Evolutionary conservation across 257 asterid species (phyloP), one percentile per base, ranked within the genome.

Genomic region (Coffea eugenioides): DNA sequence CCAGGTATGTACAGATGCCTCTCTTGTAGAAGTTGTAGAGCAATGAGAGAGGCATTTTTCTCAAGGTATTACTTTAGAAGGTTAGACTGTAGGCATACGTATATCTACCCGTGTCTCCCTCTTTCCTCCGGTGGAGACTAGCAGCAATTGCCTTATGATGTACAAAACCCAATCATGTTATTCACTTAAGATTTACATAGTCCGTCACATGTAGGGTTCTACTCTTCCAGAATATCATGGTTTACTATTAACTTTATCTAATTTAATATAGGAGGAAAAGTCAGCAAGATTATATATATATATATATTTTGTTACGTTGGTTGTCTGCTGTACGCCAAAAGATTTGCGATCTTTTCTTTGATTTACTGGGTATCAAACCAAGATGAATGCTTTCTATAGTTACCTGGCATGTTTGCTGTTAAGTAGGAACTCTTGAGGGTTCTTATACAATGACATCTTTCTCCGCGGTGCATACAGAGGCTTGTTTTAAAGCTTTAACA

Each of bases 401-500:
- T 36, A 31, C 6, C 10, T 64, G 43, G 27, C 43, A 16, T 46
- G 16, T 34, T 11, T 27, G 48, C n/a, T 64, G 78, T 46, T 27
- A 8, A 61, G 41, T 27, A 34, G 43, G 70, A 74, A 23, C 43
- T 74, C 62, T 64, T 43, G 4, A 56, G 52, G 18, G 2, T 45
- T 59, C 41, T 25, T 11, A 8, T 57, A 14, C 25, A 4, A 21
- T 68, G 51, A 27, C 20, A 39, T 25, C 34, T 65, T 54, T 25
- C 48, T 74, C 39, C 51, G 36, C 52, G 25, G 31, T 39, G 72
- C 64, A 64, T 49, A 62, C 2, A 41, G 69, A 34, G 66, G 3
- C 62, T 39, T 71, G 49, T 70, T 56, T 41, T 62, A 67, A 48
- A 81, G 64, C 72, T 77, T 54, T 23, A 65, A 79, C 80, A 66